Percentiles rank a stretch among this genome's conserved stretches.
These are phyloP conservation scores for Limonium bicolor DNA, from an alignment of 148 eudicot species.

Conservation along the genomic window DNA sequence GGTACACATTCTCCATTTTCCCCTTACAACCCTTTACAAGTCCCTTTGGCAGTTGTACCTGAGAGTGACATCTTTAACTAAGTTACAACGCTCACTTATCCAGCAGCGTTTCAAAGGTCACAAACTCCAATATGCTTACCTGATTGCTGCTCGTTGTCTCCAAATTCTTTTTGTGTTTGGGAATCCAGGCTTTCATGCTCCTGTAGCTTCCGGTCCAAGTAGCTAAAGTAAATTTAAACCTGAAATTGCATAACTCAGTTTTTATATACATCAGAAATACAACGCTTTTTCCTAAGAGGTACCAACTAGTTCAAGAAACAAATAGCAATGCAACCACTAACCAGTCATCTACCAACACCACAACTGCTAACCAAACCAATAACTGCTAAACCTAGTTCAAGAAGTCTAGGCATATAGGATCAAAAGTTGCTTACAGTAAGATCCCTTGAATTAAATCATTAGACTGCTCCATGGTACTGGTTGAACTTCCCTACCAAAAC, in stretches of 20 bases:
- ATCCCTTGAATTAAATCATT: constrained; percentile 47
- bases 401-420: background rate
- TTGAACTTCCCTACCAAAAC: constrained; percentile 42
- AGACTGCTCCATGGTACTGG: constrained; percentile 20
- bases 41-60: too few relatives aligned
- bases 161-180: constrained; percentile 41
- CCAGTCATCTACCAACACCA: too few relatives aligned
- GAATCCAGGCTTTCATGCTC: constrained; percentile 77
- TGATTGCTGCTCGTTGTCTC: constrained; percentile 47
- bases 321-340: too few relatives aligned
- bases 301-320: too few relatives aligned
- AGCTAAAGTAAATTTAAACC: constrained; percentile 70
- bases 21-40: constrained; percentile 54
- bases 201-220: constrained; percentile 86
- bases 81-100: too few relatives aligned
- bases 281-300: background rate
- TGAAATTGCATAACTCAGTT: background rate
- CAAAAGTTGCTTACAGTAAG: constrained; percentile 43
- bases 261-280: background rate
- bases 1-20: constrained; percentile 43
- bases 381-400: too few relatives aligned
- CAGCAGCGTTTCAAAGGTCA: too few relatives aligned
- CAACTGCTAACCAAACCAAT: too few relatives aligned
- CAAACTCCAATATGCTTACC: constrained; percentile 24
- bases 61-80: too few relatives aligned